phyloP scores from a whole-genome alignment of 2,329 filamentous ascomycete species.

The Ophiocordyceps sinensis region DNA sequence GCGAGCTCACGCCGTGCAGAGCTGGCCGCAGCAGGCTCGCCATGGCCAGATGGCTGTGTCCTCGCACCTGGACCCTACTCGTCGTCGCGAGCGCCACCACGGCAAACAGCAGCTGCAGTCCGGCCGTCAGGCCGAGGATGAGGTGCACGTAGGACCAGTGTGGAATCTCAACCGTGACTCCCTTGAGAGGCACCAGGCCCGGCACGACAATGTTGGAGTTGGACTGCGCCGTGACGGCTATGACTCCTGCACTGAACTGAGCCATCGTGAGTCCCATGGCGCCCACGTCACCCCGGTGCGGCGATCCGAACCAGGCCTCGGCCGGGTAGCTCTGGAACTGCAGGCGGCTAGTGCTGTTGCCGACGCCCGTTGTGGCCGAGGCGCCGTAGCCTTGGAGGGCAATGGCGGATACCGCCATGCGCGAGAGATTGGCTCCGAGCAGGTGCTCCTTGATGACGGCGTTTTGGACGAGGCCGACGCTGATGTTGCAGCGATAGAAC shows the following conservation, averaged over 20 bases:
- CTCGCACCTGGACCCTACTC: conserved; percentile 13
- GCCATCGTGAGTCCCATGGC: conserved; percentile 22
- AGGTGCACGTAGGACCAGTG: conserved; percentile 17
- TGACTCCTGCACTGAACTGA: conserved; percentile 20
- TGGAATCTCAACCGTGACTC: conserved; percentile 16
- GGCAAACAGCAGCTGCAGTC: conserved; percentile 15
- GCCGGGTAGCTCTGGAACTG: conserved; percentile 27
- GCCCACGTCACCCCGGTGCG: conserved; percentile 13
- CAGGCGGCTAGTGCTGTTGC: conserved; percentile 6
- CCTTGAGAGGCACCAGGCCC: conserved; percentile 16
- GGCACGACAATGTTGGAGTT: conserved; percentile 11
- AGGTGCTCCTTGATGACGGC: conserved; percentile 20
- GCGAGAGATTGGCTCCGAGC: conserved; percentile 18
- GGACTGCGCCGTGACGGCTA: conserved; percentile 16
- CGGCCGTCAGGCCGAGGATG: conserved; percentile 16
- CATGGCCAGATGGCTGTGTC: conserved; percentile 9
- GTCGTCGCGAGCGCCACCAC: conserved; percentile 9
- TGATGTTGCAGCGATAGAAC: conserved; percentile 27
- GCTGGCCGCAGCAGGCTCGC: conserved; percentile 8
- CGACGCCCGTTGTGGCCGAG: conserved; percentile 8
- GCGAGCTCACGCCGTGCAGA: conserved; percentile 4
- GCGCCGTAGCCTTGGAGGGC: conserved; percentile 24
- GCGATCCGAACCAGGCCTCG: conserved; percentile 21
- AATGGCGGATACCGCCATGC: conserved; percentile 20
- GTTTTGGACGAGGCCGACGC: conserved; percentile 16